Evolutionary conservation across 352 stramenopile genomes (phyloP).

Genomic region (Phytophthora brassicae): DNA sequence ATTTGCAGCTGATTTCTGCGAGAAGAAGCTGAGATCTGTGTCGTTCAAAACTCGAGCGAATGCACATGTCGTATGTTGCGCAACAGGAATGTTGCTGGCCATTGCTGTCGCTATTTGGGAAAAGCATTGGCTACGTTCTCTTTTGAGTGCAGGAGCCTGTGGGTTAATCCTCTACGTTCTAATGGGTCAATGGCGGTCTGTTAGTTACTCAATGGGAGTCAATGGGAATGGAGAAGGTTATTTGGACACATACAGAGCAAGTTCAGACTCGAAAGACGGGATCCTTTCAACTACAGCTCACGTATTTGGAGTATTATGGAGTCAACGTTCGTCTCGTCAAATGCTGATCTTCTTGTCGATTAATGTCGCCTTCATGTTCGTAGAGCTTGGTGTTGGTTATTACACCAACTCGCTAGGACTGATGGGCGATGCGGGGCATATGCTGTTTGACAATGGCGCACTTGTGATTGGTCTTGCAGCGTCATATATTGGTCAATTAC

Average conservation of each 20-base stretch:
- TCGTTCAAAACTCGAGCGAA: constrained; percentile 28
- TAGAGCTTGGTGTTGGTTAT: constrained; percentile 84
- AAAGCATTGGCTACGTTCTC: constrained; percentile 53
- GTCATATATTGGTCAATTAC: constrained; percentile 79
- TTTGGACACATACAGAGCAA: constrained; percentile 50
- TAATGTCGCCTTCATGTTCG: constrained; percentile 87
- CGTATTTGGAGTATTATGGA: constrained; percentile 54
- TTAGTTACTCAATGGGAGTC: background rate
- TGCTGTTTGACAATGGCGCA: constrained; percentile 88
- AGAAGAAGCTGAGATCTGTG: constrained; percentile 18
- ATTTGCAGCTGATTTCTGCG: constrained; percentile 18
- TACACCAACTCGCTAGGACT: constrained; percentile 86
- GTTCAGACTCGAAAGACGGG: background rate
- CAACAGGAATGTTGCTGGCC: constrained; percentile 44
- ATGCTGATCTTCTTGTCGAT: constrained; percentile 83
- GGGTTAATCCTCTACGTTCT: constrained; percentile 58
- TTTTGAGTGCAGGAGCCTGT: constrained; percentile 37
- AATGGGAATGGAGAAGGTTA: constrained; percentile 21
- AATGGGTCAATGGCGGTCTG: constrained; percentile 31
- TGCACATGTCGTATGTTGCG: constrained; percentile 41
- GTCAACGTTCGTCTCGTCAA: constrained; percentile 61
- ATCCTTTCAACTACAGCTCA: constrained; percentile 1
- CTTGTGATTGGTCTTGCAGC: constrained; percentile 84
- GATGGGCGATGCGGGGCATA: constrained; percentile 87
- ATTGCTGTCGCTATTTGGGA: constrained; percentile 43